These are phyloP conservation scores for Tillandsia fasciculata DNA, from an alignment of 176 grass and related monocot genomes.

Conservation along the genomic window DNA sequence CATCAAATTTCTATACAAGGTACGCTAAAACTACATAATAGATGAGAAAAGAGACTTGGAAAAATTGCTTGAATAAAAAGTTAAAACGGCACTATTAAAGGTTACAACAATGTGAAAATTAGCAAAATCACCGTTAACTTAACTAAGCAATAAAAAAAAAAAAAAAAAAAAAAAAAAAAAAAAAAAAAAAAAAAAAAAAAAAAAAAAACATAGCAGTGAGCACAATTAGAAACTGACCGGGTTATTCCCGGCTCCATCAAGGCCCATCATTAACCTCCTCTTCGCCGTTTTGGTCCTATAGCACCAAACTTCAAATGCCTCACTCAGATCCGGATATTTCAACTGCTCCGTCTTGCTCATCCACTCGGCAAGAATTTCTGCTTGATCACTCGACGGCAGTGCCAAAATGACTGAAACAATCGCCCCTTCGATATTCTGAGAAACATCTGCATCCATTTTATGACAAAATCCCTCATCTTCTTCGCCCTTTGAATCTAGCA, in stretches of 20 bases:
- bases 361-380: slow-evolving; percentile 72
- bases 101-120: neutral
- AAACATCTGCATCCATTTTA: slow-evolving; percentile 55
- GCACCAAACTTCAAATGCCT: slow-evolving; percentile 97
- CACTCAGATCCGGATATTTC: slow-evolving; percentile 82
- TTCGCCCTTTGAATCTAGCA: slow-evolving; percentile 47
- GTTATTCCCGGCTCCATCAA: slow-evolving; percentile 43
- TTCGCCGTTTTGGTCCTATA: slow-evolving; percentile 78
- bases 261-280: slow-evolving; percentile 37
- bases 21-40: neutral
- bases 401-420: slow-evolving; percentile 68
- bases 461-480: slow-evolving; percentile 27
- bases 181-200: too few species aligned
- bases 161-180: too few species aligned
- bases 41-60: neutral
- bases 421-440: slow-evolving; percentile 73
- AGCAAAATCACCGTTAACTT: neutral
- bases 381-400: slow-evolving; percentile 75
- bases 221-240: slow-evolving; percentile 46
- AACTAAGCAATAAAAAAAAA: neutral
- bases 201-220: neutral
- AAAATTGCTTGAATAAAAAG: neutral
- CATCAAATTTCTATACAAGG: neutral
- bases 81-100: neutral
- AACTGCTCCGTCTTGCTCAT: slow-evolving; percentile 60